These are phyloP conservation scores for Globisporangium camurandrum DNA, from an alignment of 352 stramenopile species.

Conservation along the genomic window DNA sequence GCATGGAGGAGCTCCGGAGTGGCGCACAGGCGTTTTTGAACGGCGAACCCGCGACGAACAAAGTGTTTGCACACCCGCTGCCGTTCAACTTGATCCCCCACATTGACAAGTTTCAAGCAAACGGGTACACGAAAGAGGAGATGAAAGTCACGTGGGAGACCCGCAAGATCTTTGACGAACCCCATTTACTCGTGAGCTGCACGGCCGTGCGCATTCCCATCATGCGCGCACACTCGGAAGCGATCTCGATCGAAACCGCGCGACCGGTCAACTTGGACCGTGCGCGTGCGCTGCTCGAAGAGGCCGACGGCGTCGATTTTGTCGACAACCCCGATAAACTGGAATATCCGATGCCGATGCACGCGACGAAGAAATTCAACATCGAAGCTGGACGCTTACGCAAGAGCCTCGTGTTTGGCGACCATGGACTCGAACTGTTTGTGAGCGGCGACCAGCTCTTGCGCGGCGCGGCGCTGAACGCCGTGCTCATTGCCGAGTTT, in stretches of 20 bases:
- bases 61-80: conserved; percentile 96
- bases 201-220: conserved; percentile 96
- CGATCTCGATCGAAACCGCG: conserved; percentile 93
- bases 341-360: conserved; percentile 96
- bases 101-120: conserved; percentile 99
- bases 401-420: conserved; percentile 92
- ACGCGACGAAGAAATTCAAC: conserved; percentile 96
- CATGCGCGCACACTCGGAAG: conserved; percentile 95
- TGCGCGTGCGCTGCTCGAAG: conserved; percentile 75
- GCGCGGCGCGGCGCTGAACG: conserved; percentile 95
- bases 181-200: conserved; percentile 80
- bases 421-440: conserved; percentile 96
- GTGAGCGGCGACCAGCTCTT: conserved; percentile 96
- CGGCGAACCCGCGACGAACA: conserved; percentile 75
- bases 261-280: conserved; percentile 81
- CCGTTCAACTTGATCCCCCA: conserved; percentile 99
- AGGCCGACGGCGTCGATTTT: conserved; percentile 91
- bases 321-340: conserved; percentile 82
- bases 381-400: conserved; percentile 95
- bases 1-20: conserved; percentile 94
- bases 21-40: conserved; percentile 75
- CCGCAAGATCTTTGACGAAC: conserved; percentile 95
- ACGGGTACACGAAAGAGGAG: conserved; percentile 99
- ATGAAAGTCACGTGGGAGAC: conserved; percentile 99
- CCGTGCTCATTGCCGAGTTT: conserved; percentile 95